Conservation (phyloP, 176 grass and related monocot genomes). For the Alopecurus myosuroides region DNA sequence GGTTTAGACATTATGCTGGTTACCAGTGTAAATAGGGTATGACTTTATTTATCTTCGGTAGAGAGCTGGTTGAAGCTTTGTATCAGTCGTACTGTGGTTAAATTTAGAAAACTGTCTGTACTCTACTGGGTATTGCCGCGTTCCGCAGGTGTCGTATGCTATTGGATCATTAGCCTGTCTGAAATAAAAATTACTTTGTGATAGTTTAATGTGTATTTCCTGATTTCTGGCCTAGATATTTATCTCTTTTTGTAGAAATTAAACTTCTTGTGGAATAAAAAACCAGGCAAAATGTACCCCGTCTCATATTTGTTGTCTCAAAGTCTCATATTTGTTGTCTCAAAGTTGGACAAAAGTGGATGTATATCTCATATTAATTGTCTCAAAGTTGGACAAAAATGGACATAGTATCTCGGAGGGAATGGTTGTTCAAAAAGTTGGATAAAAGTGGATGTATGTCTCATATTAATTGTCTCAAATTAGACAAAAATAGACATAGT, state of each 20-base stretch:
- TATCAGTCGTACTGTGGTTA: neutral
- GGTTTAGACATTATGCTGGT: constrained; percentile 20
- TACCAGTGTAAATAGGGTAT: constrained; percentile 39
- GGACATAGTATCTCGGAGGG: no score
- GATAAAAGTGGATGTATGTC: no score
- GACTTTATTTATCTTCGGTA: neutral
- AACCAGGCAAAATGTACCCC: no score
- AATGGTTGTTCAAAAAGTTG: no score
- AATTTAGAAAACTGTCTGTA: neutral
- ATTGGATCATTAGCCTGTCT: neutral
- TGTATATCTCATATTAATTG: no score
- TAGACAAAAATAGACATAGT: no score
- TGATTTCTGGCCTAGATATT: neutral
- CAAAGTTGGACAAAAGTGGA: no score
- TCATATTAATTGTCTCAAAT: no score
- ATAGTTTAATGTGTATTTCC: neutral
- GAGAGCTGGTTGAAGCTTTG: constrained; percentile 8
- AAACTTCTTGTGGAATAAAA: neutral
- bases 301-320: no score
- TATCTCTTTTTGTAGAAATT: neutral
- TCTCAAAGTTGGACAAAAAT: no score
- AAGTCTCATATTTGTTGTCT: no score
- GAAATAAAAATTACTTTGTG: neutral
- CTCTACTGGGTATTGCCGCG: neutral
- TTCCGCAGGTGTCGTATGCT: neutral